These are phyloP conservation scores for Candida methanosorbosa DNA, from an alignment of 805 yeast species.

Conservation along the genomic window DNA sequence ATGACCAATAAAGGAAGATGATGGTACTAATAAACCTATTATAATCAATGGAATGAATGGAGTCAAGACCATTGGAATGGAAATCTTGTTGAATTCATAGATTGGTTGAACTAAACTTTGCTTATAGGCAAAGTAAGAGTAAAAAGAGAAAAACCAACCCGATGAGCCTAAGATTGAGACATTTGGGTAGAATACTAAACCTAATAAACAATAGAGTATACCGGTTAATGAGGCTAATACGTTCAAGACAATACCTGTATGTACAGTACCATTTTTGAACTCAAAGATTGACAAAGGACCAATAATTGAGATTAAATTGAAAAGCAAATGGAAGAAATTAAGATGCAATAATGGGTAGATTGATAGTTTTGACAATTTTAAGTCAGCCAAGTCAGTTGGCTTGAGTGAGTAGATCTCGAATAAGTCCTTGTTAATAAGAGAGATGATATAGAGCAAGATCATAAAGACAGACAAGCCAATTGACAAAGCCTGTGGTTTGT, in stretches of 20 bases:
- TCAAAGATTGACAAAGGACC: constrained; percentile 63
- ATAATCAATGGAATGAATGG: constrained; percentile 49
- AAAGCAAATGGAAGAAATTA: constrained; percentile 48
- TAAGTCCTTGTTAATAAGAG: constrained; percentile 17
- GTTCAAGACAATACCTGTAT: constrained; percentile 76
- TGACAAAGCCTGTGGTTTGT: constrained; percentile 37
- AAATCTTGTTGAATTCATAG: constrained; percentile 21
- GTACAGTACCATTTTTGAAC: constrained; percentile 68
- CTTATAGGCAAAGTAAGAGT: constrained; percentile 49
- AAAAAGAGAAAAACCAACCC: constrained; percentile 65
- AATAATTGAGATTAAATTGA: constrained; percentile 49
- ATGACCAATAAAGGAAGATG: constrained; percentile 69
- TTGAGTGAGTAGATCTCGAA: constrained; percentile 37
- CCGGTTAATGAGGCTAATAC: constrained; percentile 64
- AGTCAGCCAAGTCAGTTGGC: constrained; percentile 44
- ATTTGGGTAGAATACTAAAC: constrained; percentile 40
- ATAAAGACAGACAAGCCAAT: constrained; percentile 54
- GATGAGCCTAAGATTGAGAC: constrained; percentile 58
- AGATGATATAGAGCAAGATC: constrained; percentile 32
- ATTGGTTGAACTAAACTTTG: constrained; percentile 25
- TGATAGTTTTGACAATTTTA: constrained; percentile 48
- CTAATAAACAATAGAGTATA: constrained; percentile 47
- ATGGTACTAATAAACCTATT: constrained; percentile 47
- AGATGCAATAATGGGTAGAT: constrained; percentile 67
- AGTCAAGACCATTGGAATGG: constrained; percentile 48